phyloP scores from a whole-genome alignment of 2,329 filamentous ascomycete genomes.

The Fusarium haematococcum region DNA sequence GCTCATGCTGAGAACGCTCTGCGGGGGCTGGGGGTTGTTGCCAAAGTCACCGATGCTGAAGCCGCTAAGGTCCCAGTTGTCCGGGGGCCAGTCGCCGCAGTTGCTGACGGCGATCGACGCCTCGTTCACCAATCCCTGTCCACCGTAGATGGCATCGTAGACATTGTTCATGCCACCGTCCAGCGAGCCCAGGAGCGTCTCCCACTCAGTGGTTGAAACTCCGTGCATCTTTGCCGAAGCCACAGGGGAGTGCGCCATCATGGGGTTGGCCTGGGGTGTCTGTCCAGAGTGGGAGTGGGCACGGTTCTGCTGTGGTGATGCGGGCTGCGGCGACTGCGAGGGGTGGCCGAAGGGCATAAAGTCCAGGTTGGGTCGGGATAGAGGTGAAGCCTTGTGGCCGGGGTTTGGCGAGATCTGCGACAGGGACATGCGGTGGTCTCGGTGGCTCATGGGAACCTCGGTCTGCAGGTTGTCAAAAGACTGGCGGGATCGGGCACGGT shows the following conservation, averaged over 20 bases:
- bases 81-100: conserved; percentile 65
- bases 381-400: conserved; percentile 30
- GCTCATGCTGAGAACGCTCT: conserved; percentile 67
- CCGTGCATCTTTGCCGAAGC: conserved; percentile 50
- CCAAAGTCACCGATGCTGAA: conserved; percentile 64
- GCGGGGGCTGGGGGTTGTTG: conserved; percentile 56
- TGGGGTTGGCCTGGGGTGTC: conserved; percentile 43
- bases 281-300: conserved; percentile 49
- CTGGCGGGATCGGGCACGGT: conserved; percentile 57
- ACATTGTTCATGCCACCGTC: conserved; percentile 85
- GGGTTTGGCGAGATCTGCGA: conserved; percentile 56
- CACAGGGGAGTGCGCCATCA: conserved; percentile 36
- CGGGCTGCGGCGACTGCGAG: conserved; percentile 61
- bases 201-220: conserved; percentile 80
- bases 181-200: conserved; percentile 81
- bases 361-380: conserved; percentile 62
- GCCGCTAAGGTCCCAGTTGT: conserved; percentile 66
- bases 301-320: conserved; percentile 60
- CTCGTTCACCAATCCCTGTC: conserved; percentile 62
- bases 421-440: conserved; percentile 62
- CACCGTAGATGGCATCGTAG: conserved; percentile 86
- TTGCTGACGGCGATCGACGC: conserved; percentile 58
- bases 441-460: conserved; percentile 49
- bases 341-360: conserved; percentile 66
- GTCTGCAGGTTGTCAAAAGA: conserved; percentile 61